Conservation (phyloP, 2,329 filamentous ascomycete genomes). For the Epicoccum nigrum region DNA sequence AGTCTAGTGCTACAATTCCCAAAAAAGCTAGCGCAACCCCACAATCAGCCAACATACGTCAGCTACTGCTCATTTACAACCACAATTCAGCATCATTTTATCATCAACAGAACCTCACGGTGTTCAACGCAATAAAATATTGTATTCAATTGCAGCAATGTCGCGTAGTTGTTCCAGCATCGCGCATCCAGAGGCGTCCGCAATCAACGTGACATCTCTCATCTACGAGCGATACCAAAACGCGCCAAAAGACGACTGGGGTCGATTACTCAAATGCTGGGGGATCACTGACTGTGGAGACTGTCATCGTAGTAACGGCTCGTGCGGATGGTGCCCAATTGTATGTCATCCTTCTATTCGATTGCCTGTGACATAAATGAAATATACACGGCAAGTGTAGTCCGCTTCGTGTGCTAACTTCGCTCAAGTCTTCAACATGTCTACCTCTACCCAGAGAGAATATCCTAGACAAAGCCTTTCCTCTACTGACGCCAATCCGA, state of each 20-base stretch:
- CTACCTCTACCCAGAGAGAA: slow-evolving; percentile 48
- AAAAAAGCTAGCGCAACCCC: slow-evolving; percentile 19
- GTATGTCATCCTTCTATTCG: slow-evolving; percentile 33
- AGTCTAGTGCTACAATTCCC: slow-evolving; percentile 1
- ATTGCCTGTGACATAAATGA: not conserved
- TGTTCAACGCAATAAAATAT: not conserved
- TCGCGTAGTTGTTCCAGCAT: slow-evolving; percentile 23
- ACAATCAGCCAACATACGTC: slow-evolving; percentile 15
- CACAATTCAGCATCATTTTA: not conserved
- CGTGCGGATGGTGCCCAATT: slow-evolving; percentile 55
- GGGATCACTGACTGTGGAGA: slow-evolving; percentile 45
- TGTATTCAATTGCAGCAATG: not conserved
- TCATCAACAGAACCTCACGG: slow-evolving; percentile 3
- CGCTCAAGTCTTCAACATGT: slow-evolving; percentile 49
- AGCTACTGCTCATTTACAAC: not conserved
- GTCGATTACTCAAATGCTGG: slow-evolving; percentile 43
- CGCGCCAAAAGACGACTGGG: slow-evolving; percentile 39
- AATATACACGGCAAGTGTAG: not conserved
- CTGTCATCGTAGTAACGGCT: slow-evolving; percentile 42
- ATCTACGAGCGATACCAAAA: slow-evolving; percentile 33
- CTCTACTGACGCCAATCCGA: slow-evolving; percentile 49
- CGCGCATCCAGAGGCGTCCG: slow-evolving; percentile 7
- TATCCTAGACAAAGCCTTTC: slow-evolving; percentile 45
- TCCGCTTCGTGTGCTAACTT: not conserved
- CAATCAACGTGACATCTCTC: slow-evolving; percentile 32